Base-by-base conservation (phyloP, 2,329 filamentous ascomycete genomes). In the Cladosporium sp. region DNA sequence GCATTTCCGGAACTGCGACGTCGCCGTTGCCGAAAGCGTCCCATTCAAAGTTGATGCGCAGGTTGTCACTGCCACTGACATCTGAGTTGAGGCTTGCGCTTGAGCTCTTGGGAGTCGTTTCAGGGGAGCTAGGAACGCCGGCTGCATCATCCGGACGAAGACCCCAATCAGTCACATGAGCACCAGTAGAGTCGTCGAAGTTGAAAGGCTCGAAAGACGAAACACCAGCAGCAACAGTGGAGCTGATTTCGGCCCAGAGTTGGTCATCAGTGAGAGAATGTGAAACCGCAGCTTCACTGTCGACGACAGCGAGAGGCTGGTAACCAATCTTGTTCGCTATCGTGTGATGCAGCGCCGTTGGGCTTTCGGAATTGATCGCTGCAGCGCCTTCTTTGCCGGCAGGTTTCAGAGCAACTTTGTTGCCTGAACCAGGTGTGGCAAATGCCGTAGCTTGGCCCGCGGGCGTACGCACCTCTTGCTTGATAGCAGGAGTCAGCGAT, bases 1-100 rank as follows among this genome's bases (percentile, higher is more conserved):
- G 59, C 16, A 51, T 61, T 25, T 68, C 70, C 13, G 70, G 70
- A 3, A 71, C 65, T 18, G 64, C 74, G 5, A 67, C 70, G 28
- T 76, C 76, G 48, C 75, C 76, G 60, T 77, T 71, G 58, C 76
- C 69, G 43, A 68, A 72, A 32, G 70, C 60, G 61, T 74, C 72
- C 67, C 71, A 73, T 59, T 70, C 73, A 25, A 81, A 68, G 60
- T 74, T 77, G 70, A 81, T 79, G 34, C 74, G 69, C 11, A 81
- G 68, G 32, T 77, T 76, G 68, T 80, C 79, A 63, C 76, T 76
- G 68, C 80, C 77, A 23, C 74, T 78, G 25, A 82, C 78, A 63
- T 82, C 80, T 53, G 77, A 80, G 56, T 75, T 76, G 26, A 74
- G 73, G 74, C 68, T 79, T 60, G 70, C 67, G 61, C 66, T 68